phyloP scores from a whole-genome alignment of 148 eudicot species.

The Silene latifolia region DNA sequence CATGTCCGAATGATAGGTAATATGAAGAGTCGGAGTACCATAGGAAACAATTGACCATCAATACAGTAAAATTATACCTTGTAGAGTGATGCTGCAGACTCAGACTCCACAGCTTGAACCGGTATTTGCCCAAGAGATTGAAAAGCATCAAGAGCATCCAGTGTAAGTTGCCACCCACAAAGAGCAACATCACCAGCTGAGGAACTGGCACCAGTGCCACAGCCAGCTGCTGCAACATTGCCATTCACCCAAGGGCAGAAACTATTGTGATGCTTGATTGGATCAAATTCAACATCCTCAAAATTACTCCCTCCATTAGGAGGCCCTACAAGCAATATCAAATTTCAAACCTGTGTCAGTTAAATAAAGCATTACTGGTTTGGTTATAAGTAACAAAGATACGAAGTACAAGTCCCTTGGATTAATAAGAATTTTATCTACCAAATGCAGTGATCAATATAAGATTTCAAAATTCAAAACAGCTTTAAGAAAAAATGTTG shows the following conservation, averaged over 20 bases:
- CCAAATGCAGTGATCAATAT: no score
- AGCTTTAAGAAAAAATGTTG: no score
- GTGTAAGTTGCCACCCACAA: slow-evolving; percentile 97
- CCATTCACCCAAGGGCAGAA: slow-evolving; percentile 99
- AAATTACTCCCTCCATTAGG: slow-evolving; percentile 90
- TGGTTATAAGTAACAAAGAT: no score
- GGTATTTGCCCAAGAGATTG: slow-evolving; percentile 77
- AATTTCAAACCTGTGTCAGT: slow-evolving; percentile 13
- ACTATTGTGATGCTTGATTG: slow-evolving; percentile 86
- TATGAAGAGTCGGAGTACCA: neutral
- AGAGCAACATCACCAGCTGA: slow-evolving; percentile 67
- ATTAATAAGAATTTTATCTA: no score
- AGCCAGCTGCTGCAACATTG: slow-evolving; percentile 97
- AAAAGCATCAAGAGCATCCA: slow-evolving; percentile 88
- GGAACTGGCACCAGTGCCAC: slow-evolving; percentile 62
- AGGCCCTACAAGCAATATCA: slow-evolving; percentile 47
- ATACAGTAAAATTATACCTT: slow-evolving; percentile 41
- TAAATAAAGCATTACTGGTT: neutral
- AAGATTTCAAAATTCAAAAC: no score
- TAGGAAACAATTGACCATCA: neutral
- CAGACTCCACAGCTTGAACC: slow-evolving; percentile 84
- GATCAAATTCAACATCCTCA: slow-evolving; percentile 87
- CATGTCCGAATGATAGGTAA: no score
- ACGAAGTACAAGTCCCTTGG: no score
- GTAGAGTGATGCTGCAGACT: slow-evolving; percentile 90